Evolutionary conservation across 2,329 filamentous ascomycete genomes (phyloP), one percentile per base, ranked within the genome.

Genomic region (Nigrospora oryzae): DNA sequence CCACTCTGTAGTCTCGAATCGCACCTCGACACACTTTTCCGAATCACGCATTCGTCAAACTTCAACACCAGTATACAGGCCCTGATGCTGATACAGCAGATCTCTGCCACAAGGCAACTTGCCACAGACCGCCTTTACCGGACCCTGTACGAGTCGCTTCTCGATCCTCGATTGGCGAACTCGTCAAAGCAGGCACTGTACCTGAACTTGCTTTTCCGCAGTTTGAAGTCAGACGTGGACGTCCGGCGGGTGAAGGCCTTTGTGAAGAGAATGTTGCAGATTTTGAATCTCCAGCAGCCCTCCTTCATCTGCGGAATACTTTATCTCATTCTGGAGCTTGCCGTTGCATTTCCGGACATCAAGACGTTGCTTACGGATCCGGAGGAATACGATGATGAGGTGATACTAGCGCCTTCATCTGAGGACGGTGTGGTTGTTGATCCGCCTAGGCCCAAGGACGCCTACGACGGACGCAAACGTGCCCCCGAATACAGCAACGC

Each of bases 21-120:
- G 47, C 91, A 98, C 59, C 79, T 98, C 46, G 86, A 97, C 60
- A 96, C 91, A 3, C 76, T 98, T 23, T 98, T 96, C 75, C 84
- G 82, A 56, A 93, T 98, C 57, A 95, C 93, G 0, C 93, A 98
- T 66, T 97, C 91, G 1, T 89, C 91, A 46, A 98, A 98, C 65
- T 97, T 98, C 76, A 98, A 97, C 68, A 98, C 93, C 1, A 93
- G 89, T 60, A 88, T 98, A 34, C 93, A 98, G 65, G 91, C 93
- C 32, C 77, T 98, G 52, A 85, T 95, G 68, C 73, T 98, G 40
- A 94, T 98, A 53, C 93, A 97, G 62, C 93, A 97, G 63, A 77
- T 98, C 28, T 87, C 89, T 1, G 74, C 82, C 2, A 79, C 83
- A 3, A 89, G 93, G 61, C 84, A 90, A 56, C 74, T 91, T 44